Evolutionary conservation across 257 asterid species (phyloP), one percentile per base, ranked within the genome.

Genomic region (Striga asiatica): DNA sequence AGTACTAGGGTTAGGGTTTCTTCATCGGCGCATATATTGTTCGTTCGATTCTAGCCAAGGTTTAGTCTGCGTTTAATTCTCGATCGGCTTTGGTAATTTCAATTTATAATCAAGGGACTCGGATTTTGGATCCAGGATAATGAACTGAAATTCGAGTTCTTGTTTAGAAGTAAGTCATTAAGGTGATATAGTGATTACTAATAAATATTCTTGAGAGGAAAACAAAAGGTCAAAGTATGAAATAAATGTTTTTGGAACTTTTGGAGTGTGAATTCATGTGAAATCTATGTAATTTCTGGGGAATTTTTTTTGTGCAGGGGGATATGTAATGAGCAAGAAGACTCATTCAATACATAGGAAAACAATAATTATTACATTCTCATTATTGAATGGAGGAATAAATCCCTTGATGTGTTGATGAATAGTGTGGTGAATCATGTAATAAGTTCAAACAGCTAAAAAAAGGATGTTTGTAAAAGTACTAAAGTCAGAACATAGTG

Each of bases 1-100:
- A 38, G 50, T 5, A 54, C 50, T 76, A 79, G 82, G 82, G 78
- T 79, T 76, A 76, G 78, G 83, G 81, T 68, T 77, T 66, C 16
- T 55, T 64, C n/a, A 27, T 27, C 7, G 32, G 5, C 32, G n/a
- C 32, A 2, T 27, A 27, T 27, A 2, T 10, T 34, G 12, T 34
- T 34, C 41, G 2, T 34, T 13, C 11, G 13, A 34, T 12, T 10
- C 13, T 34, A 8, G 41, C 1, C 11, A 4, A n/a, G n/a, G n/a
- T 2, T 34, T 34, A 34, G 8, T 34, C 7, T 34, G 8, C 8
- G 0, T 34, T 34, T 34, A 13, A 4, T 8, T 34, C 41, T 7
- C 11, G 32, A 27, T 27, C 32, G 32, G 5, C 3, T 27, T 27
- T 27, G 32, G 32, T n/a, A n/a, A n/a, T n/a, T n/a, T n/a, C n/a